These are phyloP conservation scores for Penicillium diatomitis DNA, from an alignment of 495 filamentous ascomycete species.

Conservation along the genomic window DNA sequence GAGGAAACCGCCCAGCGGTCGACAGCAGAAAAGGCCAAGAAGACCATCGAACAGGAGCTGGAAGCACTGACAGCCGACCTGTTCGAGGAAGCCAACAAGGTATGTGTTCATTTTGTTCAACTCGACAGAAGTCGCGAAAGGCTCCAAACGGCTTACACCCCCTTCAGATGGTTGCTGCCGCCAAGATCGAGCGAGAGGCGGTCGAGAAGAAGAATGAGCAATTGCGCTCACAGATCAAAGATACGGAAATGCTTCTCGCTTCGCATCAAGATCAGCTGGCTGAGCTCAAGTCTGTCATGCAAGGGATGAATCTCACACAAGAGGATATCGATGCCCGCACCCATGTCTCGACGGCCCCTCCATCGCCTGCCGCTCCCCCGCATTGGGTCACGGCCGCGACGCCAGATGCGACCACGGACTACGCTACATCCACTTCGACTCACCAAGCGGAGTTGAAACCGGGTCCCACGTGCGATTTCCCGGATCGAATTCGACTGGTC, in stretches of 20 bases:
- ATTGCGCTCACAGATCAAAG: slow-evolving; percentile 64
- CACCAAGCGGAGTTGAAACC: slow-evolving; percentile 53
- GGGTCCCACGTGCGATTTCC: slow-evolving; percentile 76
- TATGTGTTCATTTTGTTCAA: slow-evolving; percentile 17
- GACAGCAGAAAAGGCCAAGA: slow-evolving; percentile 60
- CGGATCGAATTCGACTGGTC: slow-evolving; percentile 70
- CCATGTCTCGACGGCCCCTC: slow-evolving; percentile 52
- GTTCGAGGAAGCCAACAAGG: slow-evolving; percentile 91
- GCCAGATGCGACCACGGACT: slow-evolving; percentile 15
- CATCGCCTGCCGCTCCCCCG: slow-evolving; percentile 47
- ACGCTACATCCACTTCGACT: slow-evolving; percentile 5
- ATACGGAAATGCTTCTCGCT: slow-evolving; percentile 76
- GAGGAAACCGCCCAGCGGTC: slow-evolving; percentile 52
- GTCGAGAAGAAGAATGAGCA: slow-evolving; percentile 74
- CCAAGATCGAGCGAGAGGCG: slow-evolving; percentile 61
- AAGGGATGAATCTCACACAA: slow-evolving; percentile 66
- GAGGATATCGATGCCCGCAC: slow-evolving; percentile 56
- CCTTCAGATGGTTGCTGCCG: slow-evolving; percentile 76
- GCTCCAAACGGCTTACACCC: not conserved
- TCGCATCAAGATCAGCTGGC: slow-evolving; percentile 90
- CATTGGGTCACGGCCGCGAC: slow-evolving; percentile 11
- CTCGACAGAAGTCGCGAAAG: no score
- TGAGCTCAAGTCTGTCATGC: slow-evolving; percentile 86
- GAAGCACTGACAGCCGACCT: slow-evolving; percentile 82
- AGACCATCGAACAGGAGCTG: slow-evolving; percentile 69